phyloP scores from a whole-genome alignment of 169 alveolate species.

The Cryptosporidium ryanae region DNA sequence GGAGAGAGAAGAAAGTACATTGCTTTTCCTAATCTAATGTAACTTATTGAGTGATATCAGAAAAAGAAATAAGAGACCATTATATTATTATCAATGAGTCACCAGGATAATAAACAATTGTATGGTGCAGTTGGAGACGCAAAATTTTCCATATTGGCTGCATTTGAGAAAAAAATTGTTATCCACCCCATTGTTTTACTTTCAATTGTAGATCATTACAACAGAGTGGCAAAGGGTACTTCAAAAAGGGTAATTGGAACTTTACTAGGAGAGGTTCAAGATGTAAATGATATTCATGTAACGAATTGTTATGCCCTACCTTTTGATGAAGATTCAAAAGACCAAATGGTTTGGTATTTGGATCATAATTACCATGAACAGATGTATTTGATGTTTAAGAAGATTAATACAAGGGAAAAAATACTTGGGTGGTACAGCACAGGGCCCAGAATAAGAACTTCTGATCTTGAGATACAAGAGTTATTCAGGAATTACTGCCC shows the following conservation, averaged over 20 bases:
- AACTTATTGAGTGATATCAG: too few species aligned
- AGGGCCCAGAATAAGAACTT: constrained; percentile 96
- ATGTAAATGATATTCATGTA: constrained; percentile 91
- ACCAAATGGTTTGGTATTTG: constrained; percentile 97
- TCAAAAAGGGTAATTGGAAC: constrained; percentile 98
- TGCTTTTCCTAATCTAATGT: too few species aligned
- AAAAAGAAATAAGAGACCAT: too few species aligned
- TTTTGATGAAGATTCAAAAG: constrained; percentile 98
- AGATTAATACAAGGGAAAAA: constrained; percentile 94
- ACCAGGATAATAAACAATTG: too few species aligned
- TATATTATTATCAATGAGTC: too few species aligned
- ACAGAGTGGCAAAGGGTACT: constrained; percentile 95
- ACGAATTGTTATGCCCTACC: constrained; percentile 99
- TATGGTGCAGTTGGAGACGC: constrained; percentile 8
- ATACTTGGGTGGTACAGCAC: constrained; percentile 99
- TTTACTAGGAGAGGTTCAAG: constrained; percentile 93
- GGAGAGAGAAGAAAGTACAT: neutral
- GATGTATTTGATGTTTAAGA: constrained; percentile 96
- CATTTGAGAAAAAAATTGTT: constrained; percentile 82
- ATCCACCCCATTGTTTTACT: constrained; percentile 96
- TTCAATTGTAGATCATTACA: constrained; percentile 99
- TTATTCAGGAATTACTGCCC: constrained; percentile 93
- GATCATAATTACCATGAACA: constrained; percentile 98
- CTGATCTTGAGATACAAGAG: constrained; percentile 97
- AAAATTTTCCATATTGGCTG: neutral